Percentiles rank a stretch among this genome's conserved stretches.
Conservation (phyloP, 179 eudicot genomes). For the Gypsophila paniculata region DNA sequence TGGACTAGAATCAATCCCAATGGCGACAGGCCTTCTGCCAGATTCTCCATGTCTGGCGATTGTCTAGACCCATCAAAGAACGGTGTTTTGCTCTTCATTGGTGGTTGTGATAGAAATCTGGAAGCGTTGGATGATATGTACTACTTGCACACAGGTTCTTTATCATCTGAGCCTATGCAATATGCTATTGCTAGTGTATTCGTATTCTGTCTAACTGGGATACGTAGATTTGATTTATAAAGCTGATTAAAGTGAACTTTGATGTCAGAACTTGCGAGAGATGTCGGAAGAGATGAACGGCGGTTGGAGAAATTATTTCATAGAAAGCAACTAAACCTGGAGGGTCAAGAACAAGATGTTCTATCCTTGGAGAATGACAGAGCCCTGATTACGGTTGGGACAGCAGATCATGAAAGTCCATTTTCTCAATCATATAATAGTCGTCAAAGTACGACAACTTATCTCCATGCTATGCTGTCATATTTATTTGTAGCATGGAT, state of each 20-base stretch:
- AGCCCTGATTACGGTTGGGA: constrained; percentile 35
- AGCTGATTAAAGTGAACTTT: constrained; percentile 18
- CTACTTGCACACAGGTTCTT: constrained; percentile 76
- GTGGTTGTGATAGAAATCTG: constrained; percentile 81
- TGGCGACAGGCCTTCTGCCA: constrained; percentile 86
- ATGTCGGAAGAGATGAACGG: constrained; percentile 53
- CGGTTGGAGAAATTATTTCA: constrained; percentile 72
- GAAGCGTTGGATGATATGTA: constrained; percentile 91
- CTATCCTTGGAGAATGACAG: constrained; percentile 28
- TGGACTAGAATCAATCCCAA: constrained; percentile 62
- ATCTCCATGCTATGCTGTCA: background rate
- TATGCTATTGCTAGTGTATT: background rate
- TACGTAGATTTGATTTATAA: background rate
- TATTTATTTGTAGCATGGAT: background rate
- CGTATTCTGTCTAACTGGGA: background rate
- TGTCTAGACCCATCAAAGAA: constrained; percentile 68
- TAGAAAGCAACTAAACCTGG: constrained; percentile 73
- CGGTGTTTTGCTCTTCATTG: constrained; percentile 68
- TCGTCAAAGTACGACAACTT: constrained; percentile 35
- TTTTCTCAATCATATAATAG: constrained; percentile 32
- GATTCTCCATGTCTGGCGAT: constrained; percentile 93
- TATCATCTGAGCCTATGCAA: constrained; percentile 3
- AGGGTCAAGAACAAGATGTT: constrained; percentile 56
- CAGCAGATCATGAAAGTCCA: constrained; percentile 35
- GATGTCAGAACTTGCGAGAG: constrained; percentile 49